phyloP scores from a whole-genome alignment of 2,329 filamentous ascomycete species.

The Grosmannia huntii region DNA sequence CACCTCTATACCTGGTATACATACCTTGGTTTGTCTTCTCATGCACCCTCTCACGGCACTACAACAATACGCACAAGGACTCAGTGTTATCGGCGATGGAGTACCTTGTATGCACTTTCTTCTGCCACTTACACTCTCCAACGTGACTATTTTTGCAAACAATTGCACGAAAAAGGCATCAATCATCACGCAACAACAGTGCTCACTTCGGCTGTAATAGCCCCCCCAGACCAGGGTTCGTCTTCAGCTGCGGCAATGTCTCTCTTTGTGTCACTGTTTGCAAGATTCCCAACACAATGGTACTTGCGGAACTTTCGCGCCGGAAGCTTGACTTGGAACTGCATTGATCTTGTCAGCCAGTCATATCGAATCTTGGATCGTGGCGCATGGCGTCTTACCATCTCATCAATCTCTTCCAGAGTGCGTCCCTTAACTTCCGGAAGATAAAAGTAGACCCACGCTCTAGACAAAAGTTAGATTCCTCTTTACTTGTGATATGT shows the following conservation, averaged over 20 bases:
- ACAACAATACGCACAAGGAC: too few species aligned
- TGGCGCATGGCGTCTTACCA: constrained; percentile 23
- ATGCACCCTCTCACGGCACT: too few species aligned
- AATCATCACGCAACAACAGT: constrained; percentile 9
- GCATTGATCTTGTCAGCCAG: constrained; percentile 2
- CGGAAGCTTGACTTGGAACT: constrained; percentile 24
- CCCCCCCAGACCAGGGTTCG: not conserved
- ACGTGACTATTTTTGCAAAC: too few species aligned
- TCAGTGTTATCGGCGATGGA: too few species aligned
- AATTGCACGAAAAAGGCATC: not conserved
- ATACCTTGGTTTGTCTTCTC: too few species aligned
- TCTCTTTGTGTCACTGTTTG: constrained; percentile 1
- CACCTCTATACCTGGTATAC: not conserved
- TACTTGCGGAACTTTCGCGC: constrained; percentile 30
- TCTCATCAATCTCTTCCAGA: constrained; percentile 41
- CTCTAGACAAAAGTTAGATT: constrained; percentile 5
- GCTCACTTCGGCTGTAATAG: not conserved
- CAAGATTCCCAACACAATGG: constrained; percentile 13
- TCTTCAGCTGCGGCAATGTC: constrained; percentile 9
- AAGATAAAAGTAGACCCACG: constrained; percentile 34
- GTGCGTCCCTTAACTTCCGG: constrained; percentile 41
- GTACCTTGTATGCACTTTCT: too few species aligned
- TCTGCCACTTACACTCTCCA: too few species aligned
- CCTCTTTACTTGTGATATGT: too few species aligned
- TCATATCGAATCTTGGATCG: not conserved